These are phyloP conservation scores for Powellomyces hirtus DNA, from an alignment of 192 early-diverging fungal species.

Conservation along the genomic window DNA sequence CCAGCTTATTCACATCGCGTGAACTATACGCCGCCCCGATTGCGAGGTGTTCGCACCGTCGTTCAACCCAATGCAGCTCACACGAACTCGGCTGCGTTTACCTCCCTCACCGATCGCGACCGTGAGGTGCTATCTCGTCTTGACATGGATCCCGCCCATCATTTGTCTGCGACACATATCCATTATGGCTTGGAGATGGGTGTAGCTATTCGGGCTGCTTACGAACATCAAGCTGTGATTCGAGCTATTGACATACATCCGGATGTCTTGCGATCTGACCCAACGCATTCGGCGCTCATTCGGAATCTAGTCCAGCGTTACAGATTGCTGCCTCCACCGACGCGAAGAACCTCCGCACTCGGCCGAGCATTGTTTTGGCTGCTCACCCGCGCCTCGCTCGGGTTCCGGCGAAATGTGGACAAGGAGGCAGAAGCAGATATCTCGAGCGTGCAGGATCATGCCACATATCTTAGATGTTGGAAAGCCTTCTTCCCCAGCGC, in stretches of 20 bases:
- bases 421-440: not conserved
- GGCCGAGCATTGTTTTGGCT: conserved; percentile 1
- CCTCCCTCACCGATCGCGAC: conserved; percentile 2
- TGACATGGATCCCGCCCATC: conserved; percentile 12
- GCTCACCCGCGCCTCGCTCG: not conserved
- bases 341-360: not conserved
- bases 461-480: conserved; percentile 10
- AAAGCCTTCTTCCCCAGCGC: conserved; percentile 10
- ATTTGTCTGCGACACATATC: conserved; percentile 1
- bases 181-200: conserved; percentile 24
- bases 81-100: not conserved
- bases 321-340: conserved; percentile 1
- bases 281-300: conserved; percentile 13
- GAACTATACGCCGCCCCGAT: not conserved
- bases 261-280: not conserved
- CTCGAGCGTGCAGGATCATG: conserved; percentile 8
- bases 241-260: conserved; percentile 20
- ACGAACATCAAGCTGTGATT: conserved; percentile 1
- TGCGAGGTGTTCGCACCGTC: not conserved
- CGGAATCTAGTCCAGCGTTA: conserved; percentile 1
- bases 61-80: not conserved
- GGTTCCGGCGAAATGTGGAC: conserved; percentile 7
- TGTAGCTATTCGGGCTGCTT: conserved; percentile 10
- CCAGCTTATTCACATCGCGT: not conserved
- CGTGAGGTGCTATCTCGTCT: not conserved